These are phyloP conservation scores for Papiliotrema flavescens DNA, from an alignment of 1,284 basidiomycete species.

Conservation along the genomic window DNA sequence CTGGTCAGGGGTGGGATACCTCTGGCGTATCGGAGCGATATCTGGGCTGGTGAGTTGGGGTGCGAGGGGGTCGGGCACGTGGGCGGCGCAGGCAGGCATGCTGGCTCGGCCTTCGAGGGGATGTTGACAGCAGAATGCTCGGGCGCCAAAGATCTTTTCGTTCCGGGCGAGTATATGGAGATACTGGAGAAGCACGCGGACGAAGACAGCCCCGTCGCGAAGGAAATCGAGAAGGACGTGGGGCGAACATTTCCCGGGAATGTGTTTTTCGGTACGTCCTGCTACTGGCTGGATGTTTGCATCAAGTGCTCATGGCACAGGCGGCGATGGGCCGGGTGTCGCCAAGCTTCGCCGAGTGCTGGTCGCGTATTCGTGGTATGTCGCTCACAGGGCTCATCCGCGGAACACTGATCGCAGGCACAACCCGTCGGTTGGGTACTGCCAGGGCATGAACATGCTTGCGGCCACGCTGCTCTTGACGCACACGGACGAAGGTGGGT, in stretches of 20 bases:
- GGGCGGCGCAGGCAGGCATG: no score
- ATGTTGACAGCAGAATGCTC: constrained; percentile 69
- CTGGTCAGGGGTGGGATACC: constrained; percentile 83
- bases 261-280: constrained; percentile 75
- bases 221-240: constrained; percentile 95
- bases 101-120: no score
- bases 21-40: constrained; percentile 77
- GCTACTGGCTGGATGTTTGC: neutral
- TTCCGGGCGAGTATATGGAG: constrained; percentile 88
- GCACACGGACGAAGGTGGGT: constrained; percentile 60
- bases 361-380: constrained; percentile 83
- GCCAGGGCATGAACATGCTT: constrained; percentile 51
- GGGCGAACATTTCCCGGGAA: constrained; percentile 88
- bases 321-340: constrained; percentile 71
- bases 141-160: constrained; percentile 82
- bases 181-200: constrained; percentile 61
- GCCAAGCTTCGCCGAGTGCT: constrained; percentile 84
- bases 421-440: constrained; percentile 76
- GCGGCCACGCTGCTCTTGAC: constrained; percentile 87
- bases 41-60: constrained; percentile 47
- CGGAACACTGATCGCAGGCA: constrained; percentile 51
- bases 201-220: constrained; percentile 58
- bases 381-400: constrained; percentile 5
- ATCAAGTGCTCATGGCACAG: neutral
- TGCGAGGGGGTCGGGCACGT: no score